A percentile compares a stretch with the other conserved stretches of the same genome.
These are phyloP conservation scores for Gnaphalium uliginosum DNA, from an alignment of 129 eudicot species.

Conservation along the genomic window DNA sequence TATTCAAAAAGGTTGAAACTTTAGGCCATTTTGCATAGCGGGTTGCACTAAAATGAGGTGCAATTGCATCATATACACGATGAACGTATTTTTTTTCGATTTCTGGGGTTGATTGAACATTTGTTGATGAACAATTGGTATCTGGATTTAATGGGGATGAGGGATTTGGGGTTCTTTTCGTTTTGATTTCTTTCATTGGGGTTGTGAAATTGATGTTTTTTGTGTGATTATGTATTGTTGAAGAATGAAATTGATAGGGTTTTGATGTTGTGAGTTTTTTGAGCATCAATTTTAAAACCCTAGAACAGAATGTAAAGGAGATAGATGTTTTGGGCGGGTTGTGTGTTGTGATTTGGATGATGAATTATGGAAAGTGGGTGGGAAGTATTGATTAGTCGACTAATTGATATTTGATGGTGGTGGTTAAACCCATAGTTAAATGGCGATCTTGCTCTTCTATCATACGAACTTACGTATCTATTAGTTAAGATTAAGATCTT, in stretches of 20 bases:
- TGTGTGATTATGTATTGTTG: not conserved
- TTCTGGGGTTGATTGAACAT: conserved; percentile 78
- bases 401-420: not conserved
- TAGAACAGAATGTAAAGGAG: conserved; percentile 4
- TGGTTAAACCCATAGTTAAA: too few relatives aligned
- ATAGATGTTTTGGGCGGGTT: not conserved
- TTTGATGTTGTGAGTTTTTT: conserved; percentile 8
- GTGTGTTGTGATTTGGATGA: not conserved
- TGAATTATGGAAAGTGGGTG: not conserved
- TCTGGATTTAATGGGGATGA: conserved; percentile 34
- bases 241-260: conserved; percentile 5
- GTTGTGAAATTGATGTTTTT: not conserved
- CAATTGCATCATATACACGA: conserved; percentile 96
- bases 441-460: too few relatives aligned
- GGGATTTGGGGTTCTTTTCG: conserved; percentile 5
- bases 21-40: conserved; percentile 98
- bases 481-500: too few relatives aligned
- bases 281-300: conserved; percentile 24
- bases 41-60: conserved; percentile 95
- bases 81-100: conserved; percentile 94
- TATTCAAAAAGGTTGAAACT: conserved; percentile 67
- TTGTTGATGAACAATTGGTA: conserved; percentile 31
- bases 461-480: too few relatives aligned
- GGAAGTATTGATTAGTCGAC: conserved; percentile 25
- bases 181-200: conserved; percentile 34